Base-by-base conservation (phyloP, 1,139 yeast genomes). In the Taiozyma sp. region DNA sequence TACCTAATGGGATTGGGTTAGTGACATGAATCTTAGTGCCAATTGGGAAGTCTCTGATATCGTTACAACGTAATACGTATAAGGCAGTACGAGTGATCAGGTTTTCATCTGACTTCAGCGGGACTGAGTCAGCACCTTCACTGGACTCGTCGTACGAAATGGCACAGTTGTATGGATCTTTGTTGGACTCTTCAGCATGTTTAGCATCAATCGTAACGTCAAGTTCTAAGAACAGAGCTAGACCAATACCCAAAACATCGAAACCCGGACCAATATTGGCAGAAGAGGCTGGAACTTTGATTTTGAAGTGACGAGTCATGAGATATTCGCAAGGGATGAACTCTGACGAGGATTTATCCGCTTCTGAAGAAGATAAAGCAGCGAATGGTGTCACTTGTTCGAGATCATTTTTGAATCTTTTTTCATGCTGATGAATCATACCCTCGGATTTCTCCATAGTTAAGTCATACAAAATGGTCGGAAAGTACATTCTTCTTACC, bases 191-290 rank as follows among this genome's bases (percentile, higher is more conserved):
- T 10, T 62, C 62, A 14, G 75, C 71, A 34, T 61, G 56, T 13
- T 74, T 57, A 6, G 83, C 68, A 63, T 88, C 91, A 44, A 88
- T 72, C 19, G 72, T 67, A 39, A 90, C 97, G 11, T 76, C 71
- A 50, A 93, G 75, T 53, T 84, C 86, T 55, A 93, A 74, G 65
- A 74, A 89, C 46, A 90, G 72, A 53, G 85, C 76, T 58, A 93
- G 77, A 42, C 97, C 97, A 47, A 93, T 83, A 21, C 99, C 99
- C 49, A 93, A 74, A 6, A 93, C 99, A 68, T 93, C 99, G 65
- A 91, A 93, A 1, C 99, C 99, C 3, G 99, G 99, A 9, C 99
- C 99, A 49, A 93, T 91, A 65, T 93, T 93, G 62, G 99, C 99
- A 46, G 96, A 88, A 3, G 98, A 91, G 2, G 98, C 97, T 2